Percentiles rank a stretch among this genome's conserved stretches.
Conservation (phyloP, 345 rosid species). For the Alliaria petiolata region DNA sequence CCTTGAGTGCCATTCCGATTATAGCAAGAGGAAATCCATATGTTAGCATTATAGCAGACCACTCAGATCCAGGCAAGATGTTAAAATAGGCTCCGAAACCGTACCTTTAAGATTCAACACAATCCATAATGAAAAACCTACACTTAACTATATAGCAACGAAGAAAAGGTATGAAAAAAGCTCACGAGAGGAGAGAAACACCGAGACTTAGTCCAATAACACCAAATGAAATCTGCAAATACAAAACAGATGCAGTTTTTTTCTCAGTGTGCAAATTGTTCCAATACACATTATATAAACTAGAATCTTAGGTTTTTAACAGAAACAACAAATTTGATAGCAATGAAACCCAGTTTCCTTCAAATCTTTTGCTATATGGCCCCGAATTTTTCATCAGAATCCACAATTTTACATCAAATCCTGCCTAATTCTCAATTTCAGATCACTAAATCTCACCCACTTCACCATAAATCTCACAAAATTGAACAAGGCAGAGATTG, state of each 20-base stretch:
- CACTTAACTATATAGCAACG: background rate
- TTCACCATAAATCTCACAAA: background rate
- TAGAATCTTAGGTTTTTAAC: background rate
- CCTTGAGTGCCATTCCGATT: slow-evolving; percentile 99
- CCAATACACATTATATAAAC: background rate
- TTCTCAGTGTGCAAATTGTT: background rate
- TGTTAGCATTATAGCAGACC: slow-evolving; percentile 94
- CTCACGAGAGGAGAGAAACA: slow-evolving; percentile 80
- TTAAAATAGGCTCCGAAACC: slow-evolving; percentile 96
- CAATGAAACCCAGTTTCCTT: background rate
- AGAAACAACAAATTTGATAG: background rate
- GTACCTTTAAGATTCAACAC: slow-evolving; percentile 46
- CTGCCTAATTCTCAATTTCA: background rate
- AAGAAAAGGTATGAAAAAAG: background rate
- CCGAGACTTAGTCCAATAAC: slow-evolving; percentile 82
- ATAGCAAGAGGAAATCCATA: slow-evolving; percentile 97
- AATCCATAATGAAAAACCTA: background rate
- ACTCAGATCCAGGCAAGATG: slow-evolving; percentile 92
- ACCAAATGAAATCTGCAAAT: slow-evolving; percentile 85
- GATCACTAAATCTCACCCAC: background rate
- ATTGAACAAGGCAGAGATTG: background rate
- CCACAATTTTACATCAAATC: background rate
- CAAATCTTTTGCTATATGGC: background rate
- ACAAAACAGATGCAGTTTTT: background rate
- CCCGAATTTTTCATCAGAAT: background rate